Percentiles rank a stretch among this genome's conserved stretches.
These are phyloP conservation scores for Venturia oleaginea DNA, from an alignment of 2,329 filamentous ascomycete species.

Conservation along the genomic window DNA sequence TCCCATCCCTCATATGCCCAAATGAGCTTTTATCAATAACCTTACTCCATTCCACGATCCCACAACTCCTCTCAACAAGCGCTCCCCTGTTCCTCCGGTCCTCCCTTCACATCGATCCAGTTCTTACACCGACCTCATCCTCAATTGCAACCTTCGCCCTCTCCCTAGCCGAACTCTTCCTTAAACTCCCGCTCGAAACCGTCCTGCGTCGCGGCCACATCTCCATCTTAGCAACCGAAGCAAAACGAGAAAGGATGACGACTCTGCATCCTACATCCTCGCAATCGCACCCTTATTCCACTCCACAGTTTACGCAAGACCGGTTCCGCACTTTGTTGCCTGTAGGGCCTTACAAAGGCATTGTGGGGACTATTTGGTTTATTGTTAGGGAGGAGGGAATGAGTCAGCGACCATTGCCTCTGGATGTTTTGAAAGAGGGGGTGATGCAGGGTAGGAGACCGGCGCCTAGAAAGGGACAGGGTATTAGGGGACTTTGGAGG, in stretches of 20 bases:
- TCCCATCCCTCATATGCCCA: conserved; percentile 63
- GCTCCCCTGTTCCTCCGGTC: conserved; percentile 78
- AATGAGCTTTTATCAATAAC: conserved; percentile 70
- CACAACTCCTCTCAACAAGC: conserved; percentile 72
- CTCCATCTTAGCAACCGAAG: conserved; percentile 38
- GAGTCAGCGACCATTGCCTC: background rate
- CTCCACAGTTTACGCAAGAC: conserved; percentile 17
- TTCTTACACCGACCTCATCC: conserved; percentile 73
- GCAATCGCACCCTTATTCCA: background rate
- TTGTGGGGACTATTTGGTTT: conserved; percentile 83
- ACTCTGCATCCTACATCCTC: conserved; percentile 15
- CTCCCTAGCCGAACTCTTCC: conserved; percentile 68
- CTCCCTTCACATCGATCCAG: conserved; percentile 74
- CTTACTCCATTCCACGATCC: conserved; percentile 73
- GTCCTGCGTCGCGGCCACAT: conserved; percentile 84
- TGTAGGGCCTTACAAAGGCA: conserved; percentile 71
- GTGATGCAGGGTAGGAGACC: conserved; percentile 26
- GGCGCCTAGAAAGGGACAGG: conserved; percentile 53
- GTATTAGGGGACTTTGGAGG: conserved; percentile 58
- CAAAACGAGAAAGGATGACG: background rate
- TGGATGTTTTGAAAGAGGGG: conserved; percentile 16
- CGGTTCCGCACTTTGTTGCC: conserved; percentile 64
- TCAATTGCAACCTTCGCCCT: conserved; percentile 73
- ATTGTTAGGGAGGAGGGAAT: conserved; percentile 76
- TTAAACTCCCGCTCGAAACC: conserved; percentile 87